Percentiles rank a stretch among this genome's conserved stretches.
Conservation (phyloP, 2,329 filamentous ascomycete genomes). For the Magnaporthales sp. region DNA sequence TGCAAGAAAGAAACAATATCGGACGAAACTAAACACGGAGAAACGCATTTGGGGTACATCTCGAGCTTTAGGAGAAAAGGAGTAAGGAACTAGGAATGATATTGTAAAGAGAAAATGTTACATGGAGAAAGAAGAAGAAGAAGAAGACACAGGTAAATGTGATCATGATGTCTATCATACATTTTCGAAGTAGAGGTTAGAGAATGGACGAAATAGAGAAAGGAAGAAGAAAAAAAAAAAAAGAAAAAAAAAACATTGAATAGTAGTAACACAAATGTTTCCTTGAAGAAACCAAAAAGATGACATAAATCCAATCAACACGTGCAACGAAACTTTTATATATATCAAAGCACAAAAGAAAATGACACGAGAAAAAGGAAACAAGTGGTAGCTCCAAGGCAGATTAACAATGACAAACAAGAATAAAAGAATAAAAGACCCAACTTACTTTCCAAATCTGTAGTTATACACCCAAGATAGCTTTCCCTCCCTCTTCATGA, state of each 20-base stretch:
- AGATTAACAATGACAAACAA: conserved; percentile 1
- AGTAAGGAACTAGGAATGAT: background rate
- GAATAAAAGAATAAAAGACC: conserved; percentile 5
- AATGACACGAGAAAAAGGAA: background rate
- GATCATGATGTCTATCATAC: background rate
- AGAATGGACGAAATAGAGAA: no score
- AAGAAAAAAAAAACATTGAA: background rate
- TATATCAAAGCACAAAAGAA: background rate
- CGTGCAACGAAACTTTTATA: background rate
- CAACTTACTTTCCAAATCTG: background rate
- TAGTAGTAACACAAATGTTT: background rate
- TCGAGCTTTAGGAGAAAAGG: background rate
- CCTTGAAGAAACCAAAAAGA: background rate
- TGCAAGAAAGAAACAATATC: background rate
- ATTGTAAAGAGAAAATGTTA: background rate
- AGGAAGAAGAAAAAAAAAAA: background rate
- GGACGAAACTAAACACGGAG: background rate
- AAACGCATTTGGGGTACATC: no score
- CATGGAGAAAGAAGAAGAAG: background rate
- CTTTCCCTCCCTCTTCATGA: background rate
- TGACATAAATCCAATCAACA: background rate
- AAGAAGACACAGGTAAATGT: background rate
- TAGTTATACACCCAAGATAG: background rate
- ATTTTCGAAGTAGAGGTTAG: background rate
- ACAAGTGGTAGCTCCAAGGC: background rate